Conservation (phyloP, 305 asterid genomes). For the Salvia sclarea region DNA sequence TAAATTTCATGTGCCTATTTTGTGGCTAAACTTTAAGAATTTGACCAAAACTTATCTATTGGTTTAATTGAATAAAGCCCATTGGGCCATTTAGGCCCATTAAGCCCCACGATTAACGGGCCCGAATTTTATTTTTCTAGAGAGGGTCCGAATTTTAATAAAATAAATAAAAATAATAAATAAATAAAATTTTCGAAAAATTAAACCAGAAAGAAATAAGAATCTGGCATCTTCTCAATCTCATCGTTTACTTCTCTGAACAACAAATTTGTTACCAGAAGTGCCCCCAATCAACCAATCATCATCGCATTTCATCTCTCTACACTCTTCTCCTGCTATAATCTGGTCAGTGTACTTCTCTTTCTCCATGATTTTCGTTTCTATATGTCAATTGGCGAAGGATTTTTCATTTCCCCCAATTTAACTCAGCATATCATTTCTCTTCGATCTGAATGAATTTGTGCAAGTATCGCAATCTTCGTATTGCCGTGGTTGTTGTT, state of each 20-base stretch:
- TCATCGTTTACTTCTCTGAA: conserved; percentile 32
- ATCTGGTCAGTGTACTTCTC: conserved; percentile 29
- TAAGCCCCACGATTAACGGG: neutral
- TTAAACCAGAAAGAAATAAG: conserved; percentile 15
- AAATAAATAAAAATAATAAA: neutral
- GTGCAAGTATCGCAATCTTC: conserved; percentile 8
- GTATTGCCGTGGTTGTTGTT: too few relatives aligned
- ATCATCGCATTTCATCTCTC: conserved; percentile 27
- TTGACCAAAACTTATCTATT: too few relatives aligned
- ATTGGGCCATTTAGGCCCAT: neutral
- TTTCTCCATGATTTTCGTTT: neutral
- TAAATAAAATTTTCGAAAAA: too few relatives aligned
- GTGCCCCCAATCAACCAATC: conserved; percentile 37
- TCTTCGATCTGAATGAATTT: conserved; percentile 22
- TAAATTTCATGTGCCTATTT: too few relatives aligned
- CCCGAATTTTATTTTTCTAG: too few relatives aligned
- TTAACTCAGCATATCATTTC: too few relatives aligned
- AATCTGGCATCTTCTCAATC: conserved; percentile 36
- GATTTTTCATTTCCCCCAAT: too few relatives aligned
- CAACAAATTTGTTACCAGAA: conserved; percentile 27
- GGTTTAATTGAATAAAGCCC: neutral
- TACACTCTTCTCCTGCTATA: conserved; percentile 29
- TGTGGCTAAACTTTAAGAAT: too few relatives aligned
- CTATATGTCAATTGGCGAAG: conserved; percentile 8
- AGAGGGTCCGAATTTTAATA: neutral